These are phyloP conservation scores for Cercospora zeina DNA, from an alignment of 2,329 filamentous ascomycete species.

Conservation along the genomic window DNA sequence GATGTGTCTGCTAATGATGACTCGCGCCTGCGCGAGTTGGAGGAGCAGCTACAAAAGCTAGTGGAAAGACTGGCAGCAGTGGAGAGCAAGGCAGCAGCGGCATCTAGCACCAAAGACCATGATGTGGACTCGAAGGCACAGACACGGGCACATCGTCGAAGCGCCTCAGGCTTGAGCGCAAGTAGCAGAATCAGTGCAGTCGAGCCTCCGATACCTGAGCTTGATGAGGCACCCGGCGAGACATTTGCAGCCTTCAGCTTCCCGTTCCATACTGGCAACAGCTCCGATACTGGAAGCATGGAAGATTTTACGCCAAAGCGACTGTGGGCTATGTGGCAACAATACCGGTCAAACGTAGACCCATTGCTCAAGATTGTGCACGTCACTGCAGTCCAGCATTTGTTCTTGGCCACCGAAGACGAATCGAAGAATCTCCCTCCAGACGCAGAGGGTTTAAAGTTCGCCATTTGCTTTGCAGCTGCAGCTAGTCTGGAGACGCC, in stretches of 20 bases:
- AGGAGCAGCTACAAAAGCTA: slow-evolving; percentile 21
- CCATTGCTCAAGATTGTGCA: slow-evolving; percentile 29
- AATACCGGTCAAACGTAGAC: slow-evolving; percentile 26
- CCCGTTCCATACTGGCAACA: slow-evolving; percentile 11
- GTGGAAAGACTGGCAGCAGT: slow-evolving; percentile 19
- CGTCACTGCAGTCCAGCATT: slow-evolving; percentile 21
- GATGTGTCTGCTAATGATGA: slow-evolving; percentile 10
- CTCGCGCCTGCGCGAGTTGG: slow-evolving; percentile 10
- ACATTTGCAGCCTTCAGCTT: slow-evolving; percentile 7
- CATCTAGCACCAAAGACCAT: slow-evolving; percentile 11
- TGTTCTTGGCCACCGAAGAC: slow-evolving; percentile 21
- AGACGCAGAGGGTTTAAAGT: slow-evolving; percentile 26
- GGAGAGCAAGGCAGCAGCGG: slow-evolving; percentile 14
- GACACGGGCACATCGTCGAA: slow-evolving; percentile 17
- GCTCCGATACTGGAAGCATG: not conserved
- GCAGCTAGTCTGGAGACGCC: slow-evolving; percentile 23
- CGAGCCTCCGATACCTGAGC: slow-evolving; percentile 20
- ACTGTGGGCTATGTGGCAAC: slow-evolving; percentile 26
- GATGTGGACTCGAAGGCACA: slow-evolving; percentile 4
- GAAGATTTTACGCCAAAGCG: slow-evolving; percentile 22
- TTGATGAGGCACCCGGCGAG: slow-evolving; percentile 12
- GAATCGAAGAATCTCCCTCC: slow-evolving; percentile 9
- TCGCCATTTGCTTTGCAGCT: slow-evolving; percentile 28
- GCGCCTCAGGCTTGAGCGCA: slow-evolving; percentile 15
- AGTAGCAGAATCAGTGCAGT: slow-evolving; percentile 15